phyloP scores from a whole-genome alignment of 2,329 filamentous ascomycete species.

The Sarocladiaceae sp. region DNA sequence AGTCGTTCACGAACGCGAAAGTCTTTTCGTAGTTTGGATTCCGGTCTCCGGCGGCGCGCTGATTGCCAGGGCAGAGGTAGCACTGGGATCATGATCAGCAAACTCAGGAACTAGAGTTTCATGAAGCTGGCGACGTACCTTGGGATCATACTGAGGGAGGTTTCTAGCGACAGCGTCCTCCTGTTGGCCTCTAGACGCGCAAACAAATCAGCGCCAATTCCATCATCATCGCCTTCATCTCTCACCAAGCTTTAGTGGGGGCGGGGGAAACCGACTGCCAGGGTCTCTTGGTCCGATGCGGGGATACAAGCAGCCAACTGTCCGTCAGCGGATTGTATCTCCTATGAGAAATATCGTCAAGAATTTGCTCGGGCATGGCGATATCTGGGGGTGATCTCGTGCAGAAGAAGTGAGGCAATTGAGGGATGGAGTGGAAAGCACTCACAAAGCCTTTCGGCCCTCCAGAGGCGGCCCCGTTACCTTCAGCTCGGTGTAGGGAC shows the following conservation, averaged over 20 bases:
- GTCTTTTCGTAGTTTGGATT: slow-evolving; percentile 85
- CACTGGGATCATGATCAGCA: slow-evolving; percentile 48
- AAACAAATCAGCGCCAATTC: background rate
- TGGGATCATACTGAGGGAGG: slow-evolving; percentile 75
- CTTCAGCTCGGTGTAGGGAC: no score
- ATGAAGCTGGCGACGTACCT: slow-evolving; percentile 32
- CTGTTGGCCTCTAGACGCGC: slow-evolving; percentile 60
- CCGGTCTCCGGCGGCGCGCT: slow-evolving; percentile 74
- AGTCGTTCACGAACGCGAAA: slow-evolving; percentile 96
- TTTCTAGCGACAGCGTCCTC: slow-evolving; percentile 62
- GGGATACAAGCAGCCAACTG: slow-evolving; percentile 89
- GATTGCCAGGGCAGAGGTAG: slow-evolving; percentile 90
- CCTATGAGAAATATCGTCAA: slow-evolving; percentile 94
- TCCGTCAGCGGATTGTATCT: slow-evolving; percentile 88
- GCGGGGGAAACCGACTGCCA: slow-evolving; percentile 70
- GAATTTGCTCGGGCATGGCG: slow-evolving; percentile 72
- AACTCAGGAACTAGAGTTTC: background rate
- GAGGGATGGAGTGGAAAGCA: background rate
- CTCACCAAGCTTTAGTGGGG: background rate
- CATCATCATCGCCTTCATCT: background rate
- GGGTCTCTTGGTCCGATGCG: slow-evolving; percentile 91
- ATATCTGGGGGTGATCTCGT: slow-evolving; percentile 15
- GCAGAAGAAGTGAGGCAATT: background rate
- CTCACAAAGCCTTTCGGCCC: no score
- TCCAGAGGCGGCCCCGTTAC: no score